phyloP scores from a whole-genome alignment of 1,284 basidiomycete genomes.

The Boletus sp. region DNA sequence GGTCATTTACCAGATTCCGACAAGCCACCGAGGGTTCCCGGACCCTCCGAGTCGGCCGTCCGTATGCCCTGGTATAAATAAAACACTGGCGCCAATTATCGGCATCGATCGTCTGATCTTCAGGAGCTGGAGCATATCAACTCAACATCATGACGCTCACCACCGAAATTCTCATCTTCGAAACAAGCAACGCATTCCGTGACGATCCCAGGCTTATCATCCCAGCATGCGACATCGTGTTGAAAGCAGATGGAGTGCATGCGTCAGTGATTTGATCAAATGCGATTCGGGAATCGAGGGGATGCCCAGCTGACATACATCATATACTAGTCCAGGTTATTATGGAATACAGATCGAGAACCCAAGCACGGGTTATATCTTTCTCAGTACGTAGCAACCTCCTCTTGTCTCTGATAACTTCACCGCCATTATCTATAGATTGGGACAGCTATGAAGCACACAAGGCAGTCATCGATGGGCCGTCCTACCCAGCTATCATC shows the following conservation, averaged over 20 bases:
- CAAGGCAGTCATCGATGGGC: constrained; percentile 6
- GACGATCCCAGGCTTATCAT: constrained; percentile 1
- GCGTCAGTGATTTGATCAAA: constrained; percentile 14
- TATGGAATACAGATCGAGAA: constrained; percentile 23
- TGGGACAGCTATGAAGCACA: constrained; percentile 30
- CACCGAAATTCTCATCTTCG: constrained; percentile 27
- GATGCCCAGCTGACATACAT: neutral
- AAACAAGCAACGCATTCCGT: constrained; percentile 11
- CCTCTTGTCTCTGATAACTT: neutral
- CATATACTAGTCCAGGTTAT: constrained; percentile 20
- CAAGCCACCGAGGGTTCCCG: too few species aligned
- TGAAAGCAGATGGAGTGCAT: constrained; percentile 10
- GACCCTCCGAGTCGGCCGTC: too few species aligned
- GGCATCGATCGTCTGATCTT: neutral
- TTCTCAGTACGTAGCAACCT: constrained; percentile 22
- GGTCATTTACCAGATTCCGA: too few species aligned
- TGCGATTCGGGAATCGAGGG: too few species aligned
- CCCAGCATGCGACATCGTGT: constrained; percentile 9
- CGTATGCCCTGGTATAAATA: too few species aligned
- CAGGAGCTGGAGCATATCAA: neutral
- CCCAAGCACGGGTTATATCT: constrained; percentile 8
- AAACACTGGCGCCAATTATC: too few species aligned
- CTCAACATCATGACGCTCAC: constrained; percentile 8
- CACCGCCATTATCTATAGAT: constrained; percentile 15
- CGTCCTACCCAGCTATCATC: constrained; percentile 6